phyloP scores from a whole-genome alignment of 164 flowering plant genomes.

The Magnolia officinalis region DNA sequence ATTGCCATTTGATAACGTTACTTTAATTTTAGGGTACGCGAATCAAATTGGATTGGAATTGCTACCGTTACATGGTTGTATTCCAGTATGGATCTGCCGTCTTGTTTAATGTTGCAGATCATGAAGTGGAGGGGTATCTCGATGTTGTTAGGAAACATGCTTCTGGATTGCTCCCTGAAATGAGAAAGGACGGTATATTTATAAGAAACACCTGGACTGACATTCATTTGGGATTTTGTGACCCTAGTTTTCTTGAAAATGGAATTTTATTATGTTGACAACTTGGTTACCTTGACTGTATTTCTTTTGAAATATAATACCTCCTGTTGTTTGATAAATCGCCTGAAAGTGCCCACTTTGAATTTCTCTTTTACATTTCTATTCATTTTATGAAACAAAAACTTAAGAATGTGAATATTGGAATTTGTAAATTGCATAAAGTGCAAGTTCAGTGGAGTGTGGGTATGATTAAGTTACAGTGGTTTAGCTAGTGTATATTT shows the following conservation, averaged over 20 bases:
- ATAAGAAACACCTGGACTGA: too few species aligned
- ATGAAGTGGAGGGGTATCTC: slow-evolving; percentile 67
- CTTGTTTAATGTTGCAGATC: slow-evolving; percentile 70
- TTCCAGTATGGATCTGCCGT: slow-evolving; percentile 88
- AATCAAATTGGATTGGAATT: slow-evolving; percentile 23
- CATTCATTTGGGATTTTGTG: background rate
- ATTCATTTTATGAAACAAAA: too few species aligned
- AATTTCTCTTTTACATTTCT: too few species aligned
- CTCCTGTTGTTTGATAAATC: too few species aligned
- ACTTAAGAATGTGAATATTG: too few species aligned
- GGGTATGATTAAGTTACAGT: too few species aligned
- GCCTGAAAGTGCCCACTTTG: too few species aligned
- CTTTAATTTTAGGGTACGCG: slow-evolving; percentile 37
- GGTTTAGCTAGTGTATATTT: too few species aligned
- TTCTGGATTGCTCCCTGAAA: slow-evolving; percentile 74
- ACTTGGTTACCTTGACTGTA: too few species aligned
- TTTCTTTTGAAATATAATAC: too few species aligned
- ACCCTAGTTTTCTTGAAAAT: background rate
- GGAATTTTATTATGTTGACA: background rate
- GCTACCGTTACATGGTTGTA: slow-evolving; percentile 68
- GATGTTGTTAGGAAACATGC: slow-evolving; percentile 67
- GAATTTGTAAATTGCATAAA: too few species aligned
- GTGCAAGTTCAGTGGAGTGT: too few species aligned
- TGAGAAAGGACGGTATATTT: slow-evolving; percentile 72
- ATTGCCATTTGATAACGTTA: background rate